These are phyloP conservation scores for Ophidiomyces ophidiicola DNA, from an alignment of 2,329 filamentous ascomycete species.

Conservation along the genomic window DNA sequence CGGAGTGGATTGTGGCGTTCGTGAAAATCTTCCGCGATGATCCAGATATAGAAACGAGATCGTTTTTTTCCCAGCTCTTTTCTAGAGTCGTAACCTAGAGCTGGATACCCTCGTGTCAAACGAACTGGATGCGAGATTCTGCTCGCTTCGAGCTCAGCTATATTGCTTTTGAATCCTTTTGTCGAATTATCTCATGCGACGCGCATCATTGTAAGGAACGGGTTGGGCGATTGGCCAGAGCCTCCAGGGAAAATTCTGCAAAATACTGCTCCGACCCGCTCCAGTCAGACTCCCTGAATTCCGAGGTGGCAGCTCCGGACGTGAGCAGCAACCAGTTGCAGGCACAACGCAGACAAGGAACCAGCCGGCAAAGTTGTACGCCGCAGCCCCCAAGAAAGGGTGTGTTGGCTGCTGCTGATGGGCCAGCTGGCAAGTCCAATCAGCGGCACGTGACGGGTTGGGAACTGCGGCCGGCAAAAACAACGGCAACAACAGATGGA, in stretches of 20 bases:
- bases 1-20: not conserved
- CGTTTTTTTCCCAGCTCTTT: too few relatives aligned
- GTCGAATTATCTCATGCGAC: not conserved
- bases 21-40: not conserved
- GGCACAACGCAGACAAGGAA: too few relatives aligned
- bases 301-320: too few relatives aligned
- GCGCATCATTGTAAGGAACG: not conserved
- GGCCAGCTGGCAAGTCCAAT: too few relatives aligned
- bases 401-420: slow-evolving; percentile 10
- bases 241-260: too few relatives aligned
- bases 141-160: not conserved
- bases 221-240: not conserved
- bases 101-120: slow-evolving; percentile 7
- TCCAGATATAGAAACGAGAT: slow-evolving; percentile 10
- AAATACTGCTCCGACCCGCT: too few relatives aligned
- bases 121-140: not conserved
- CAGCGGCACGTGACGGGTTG: slow-evolving; percentile 5
- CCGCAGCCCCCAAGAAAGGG: not conserved
- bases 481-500: not conserved
- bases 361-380: not conserved
- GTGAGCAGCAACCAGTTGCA: too few relatives aligned
- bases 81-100: too few relatives aligned
- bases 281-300: too few relatives aligned
- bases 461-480: not conserved
- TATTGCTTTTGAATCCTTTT: not conserved